phyloP scores from a whole-genome alignment of 1,139 yeast genomes.

The Blastobotrys serpentis region DNA sequence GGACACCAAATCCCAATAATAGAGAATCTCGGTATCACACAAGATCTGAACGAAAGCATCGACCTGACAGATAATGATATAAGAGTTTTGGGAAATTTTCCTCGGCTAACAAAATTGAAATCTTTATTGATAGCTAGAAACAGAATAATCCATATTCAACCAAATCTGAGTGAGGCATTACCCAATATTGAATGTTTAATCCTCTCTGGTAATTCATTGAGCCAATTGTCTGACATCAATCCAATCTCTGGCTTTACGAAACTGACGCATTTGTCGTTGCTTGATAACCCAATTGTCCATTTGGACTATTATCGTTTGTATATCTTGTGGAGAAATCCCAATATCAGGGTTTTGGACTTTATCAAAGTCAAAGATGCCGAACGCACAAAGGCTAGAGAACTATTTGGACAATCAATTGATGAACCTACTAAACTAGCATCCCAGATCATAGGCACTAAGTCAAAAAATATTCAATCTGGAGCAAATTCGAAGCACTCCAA shows the following conservation, averaged over 20 bases:
- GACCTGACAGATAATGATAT: constrained; percentile 71
- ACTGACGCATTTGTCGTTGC: constrained; percentile 51
- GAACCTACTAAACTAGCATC: constrained; percentile 38
- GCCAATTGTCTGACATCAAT: constrained; percentile 43
- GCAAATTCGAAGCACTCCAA: constrained; percentile 36
- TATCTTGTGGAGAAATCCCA: constrained; percentile 63
- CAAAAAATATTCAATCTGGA: constrained; percentile 21
- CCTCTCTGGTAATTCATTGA: constrained; percentile 52
- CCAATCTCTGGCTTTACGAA: constrained; percentile 40
- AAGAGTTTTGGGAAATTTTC: constrained; percentile 52
- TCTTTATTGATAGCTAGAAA: constrained; percentile 60
- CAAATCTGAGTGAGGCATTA: constrained; percentile 37
- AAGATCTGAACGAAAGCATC: constrained; percentile 51
- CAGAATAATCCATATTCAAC: constrained; percentile 47
- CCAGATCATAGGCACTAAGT: constrained; percentile 30
- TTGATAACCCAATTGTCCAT: constrained; percentile 62
- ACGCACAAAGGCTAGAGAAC: constrained; percentile 44
- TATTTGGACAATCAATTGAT: constrained; percentile 46
- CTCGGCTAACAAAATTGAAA: constrained; percentile 46
- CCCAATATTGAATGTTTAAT: constrained; percentile 53
- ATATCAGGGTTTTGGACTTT: constrained; percentile 64
- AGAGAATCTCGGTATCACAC: constrained; percentile 45
- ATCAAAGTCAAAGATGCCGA: constrained; percentile 59
- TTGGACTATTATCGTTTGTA: constrained; percentile 56
- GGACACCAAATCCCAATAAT: constrained; percentile 42